Base-by-base conservation (phyloP, 331 rosid species). In the Malus hybrid region DNA sequence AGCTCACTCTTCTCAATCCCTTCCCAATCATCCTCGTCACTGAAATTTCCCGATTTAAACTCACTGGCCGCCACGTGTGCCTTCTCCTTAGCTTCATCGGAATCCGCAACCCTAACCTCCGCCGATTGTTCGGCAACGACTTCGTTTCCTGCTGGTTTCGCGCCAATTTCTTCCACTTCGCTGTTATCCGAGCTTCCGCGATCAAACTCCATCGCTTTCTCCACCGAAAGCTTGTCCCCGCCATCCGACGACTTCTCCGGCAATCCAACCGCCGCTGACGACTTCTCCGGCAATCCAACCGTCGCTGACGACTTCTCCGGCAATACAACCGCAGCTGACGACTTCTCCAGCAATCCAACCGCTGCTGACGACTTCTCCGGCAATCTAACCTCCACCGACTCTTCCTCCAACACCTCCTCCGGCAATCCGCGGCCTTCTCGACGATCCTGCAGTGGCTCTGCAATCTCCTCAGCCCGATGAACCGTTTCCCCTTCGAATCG, bases 11-110 rank as follows among this genome's bases (percentile, higher is more conserved):
- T 89, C 78, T 92, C 96, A 48, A 92, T 84, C 57, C 96, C 97
- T 80, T 92, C 97, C 97, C 97, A 92, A 50, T 88, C 97, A 63
- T 92, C 96, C 26, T 91, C 92, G 6, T 84, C 90, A 2, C 56
- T 70, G 26, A n/a, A 64, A 67, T 44, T 60, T 5, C 22, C 81
- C 74, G 55, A 66, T n/a, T 20, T 56, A 48, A 73, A 71, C 73
- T 64, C 81, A 42, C 61, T 42, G 7, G 20, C 20, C 34, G 29
- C 78, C 18, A 74, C 85, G 24, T 24, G 44, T 29, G 44, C 30
- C 36, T 70, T 69, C 22, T 66, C 82, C 42, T 76, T 48, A 2
- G 8, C 10, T 34, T 71, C 84, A 14, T 20, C 44, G 48, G 11
- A 22, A 36, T 24, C 74, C 26, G 12, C 63, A 64, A 0, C 77